A percentile compares a stretch with the other conserved stretches of the same genome.
These are phyloP conservation scores for Pestalotiopsis sp. DNA, from an alignment of 2,329 filamentous ascomycete genomes.

Conservation along the genomic window DNA sequence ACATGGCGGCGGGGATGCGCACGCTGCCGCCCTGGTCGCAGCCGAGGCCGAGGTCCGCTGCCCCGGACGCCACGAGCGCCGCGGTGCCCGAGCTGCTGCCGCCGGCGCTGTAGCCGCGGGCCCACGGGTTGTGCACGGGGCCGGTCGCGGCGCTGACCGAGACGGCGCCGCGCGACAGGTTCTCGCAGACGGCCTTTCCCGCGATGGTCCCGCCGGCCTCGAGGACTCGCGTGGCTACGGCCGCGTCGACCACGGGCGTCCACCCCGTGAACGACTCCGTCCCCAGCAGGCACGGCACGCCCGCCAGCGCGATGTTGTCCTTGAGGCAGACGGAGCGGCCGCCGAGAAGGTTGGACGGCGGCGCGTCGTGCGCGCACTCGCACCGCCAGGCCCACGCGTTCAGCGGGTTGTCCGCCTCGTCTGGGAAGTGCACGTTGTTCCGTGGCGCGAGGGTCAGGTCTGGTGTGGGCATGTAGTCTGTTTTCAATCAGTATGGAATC, in stretches of 20 bases:
- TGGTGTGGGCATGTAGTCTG: constrained; percentile 32
- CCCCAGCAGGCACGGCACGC: constrained; percentile 43
- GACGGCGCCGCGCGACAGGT: constrained; percentile 43
- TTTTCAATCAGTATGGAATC: constrained; percentile 23
- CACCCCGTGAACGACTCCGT: constrained; percentile 39
- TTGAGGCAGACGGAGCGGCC: constrained; percentile 32
- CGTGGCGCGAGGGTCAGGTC: constrained; percentile 15
- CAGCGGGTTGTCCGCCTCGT: constrained; percentile 32
- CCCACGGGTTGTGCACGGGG: constrained; percentile 47
- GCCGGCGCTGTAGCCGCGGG: constrained; percentile 43
- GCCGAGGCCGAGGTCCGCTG: constrained; percentile 32
- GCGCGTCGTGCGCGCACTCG: constrained; percentile 30
- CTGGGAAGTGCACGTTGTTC: constrained; percentile 31
- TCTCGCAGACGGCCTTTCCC: constrained; percentile 47
- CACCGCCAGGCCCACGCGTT: constrained; percentile 45
- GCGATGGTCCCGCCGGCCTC: constrained; percentile 41
- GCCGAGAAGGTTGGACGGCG: constrained; percentile 21
- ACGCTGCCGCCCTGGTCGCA: constrained; percentile 36
- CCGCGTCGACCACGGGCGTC: constrained; percentile 42
- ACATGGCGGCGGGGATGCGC: constrained; percentile 31
- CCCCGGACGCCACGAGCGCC: constrained; percentile 39
- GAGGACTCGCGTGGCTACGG: constrained; percentile 42
- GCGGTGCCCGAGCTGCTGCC: constrained; percentile 46
- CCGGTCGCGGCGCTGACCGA: constrained; percentile 45
- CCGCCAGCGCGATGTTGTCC: constrained; percentile 47